Evolutionary conservation across 495 filamentous ascomycete species (phyloP).

Genomic region (Aeminium ludgeri): DNA sequence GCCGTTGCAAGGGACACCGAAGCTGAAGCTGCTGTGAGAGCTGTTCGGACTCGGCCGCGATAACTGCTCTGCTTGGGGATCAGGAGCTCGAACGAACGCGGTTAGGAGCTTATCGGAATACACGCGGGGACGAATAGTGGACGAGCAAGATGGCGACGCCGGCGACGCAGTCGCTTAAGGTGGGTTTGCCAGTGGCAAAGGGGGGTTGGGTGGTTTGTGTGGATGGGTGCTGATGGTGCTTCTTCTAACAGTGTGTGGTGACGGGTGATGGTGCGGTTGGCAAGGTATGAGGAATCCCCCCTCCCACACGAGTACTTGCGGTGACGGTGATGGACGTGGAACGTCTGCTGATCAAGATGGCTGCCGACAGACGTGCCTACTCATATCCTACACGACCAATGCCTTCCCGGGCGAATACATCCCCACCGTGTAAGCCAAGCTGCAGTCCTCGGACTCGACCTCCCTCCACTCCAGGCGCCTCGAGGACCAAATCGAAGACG

Average conservation of each 20-base stretch:
- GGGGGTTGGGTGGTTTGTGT: too few species aligned
- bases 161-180: conserved; percentile 61
- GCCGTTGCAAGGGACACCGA: too few species aligned
- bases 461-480: too few species aligned
- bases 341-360: background rate
- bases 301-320: too few species aligned
- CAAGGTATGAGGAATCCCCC: conserved; percentile 46
- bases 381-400: conserved; percentile 98
- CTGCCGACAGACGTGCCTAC: conserved; percentile 70
- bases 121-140: background rate
- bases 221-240: conserved; percentile 1
- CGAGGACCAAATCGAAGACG: too few species aligned
- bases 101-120: background rate
- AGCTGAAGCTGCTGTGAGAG: too few species aligned
- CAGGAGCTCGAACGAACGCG: too few species aligned
- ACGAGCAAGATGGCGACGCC: conserved; percentile 32
- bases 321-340: too few species aligned
- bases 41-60: too few species aligned
- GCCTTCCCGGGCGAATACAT: conserved; percentile 99
- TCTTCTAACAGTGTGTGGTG: conserved; percentile 88
- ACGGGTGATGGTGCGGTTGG: conserved; percentile 97
- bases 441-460: background rate
- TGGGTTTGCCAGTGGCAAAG: conserved; percentile 20
- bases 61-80: too few species aligned
- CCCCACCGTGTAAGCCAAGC: conserved; percentile 85